Base-by-base conservation (phyloP, 257 asterid genomes). In the Jacaranda mimosifolia region DNA sequence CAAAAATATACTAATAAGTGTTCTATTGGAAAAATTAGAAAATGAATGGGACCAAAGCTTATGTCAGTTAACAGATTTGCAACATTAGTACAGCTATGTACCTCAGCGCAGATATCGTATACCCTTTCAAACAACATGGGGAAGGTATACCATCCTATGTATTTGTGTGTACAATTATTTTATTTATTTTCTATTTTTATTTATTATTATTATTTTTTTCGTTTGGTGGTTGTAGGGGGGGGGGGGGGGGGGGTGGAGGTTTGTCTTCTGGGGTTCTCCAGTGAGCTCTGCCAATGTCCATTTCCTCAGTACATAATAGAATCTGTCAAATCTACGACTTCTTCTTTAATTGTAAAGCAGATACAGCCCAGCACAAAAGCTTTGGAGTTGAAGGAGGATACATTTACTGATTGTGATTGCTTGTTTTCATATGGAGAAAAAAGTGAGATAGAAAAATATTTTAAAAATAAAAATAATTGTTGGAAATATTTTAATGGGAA, bases 101-200 rank as follows among this genome's bases (percentile, higher is more conserved):
- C 56, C 11, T 43, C 9, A 67, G 1, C 58, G 26, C 5, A n/a
- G 12, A 35, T 35, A 73, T 57, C 14, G 45, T 70, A 10, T 76
- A 74, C 76, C 45, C 21, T 40, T 80, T 79, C 78, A 78, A 82
- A 73, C 10, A 68, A 63, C 26, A 68, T 40, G 35, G n/a, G 19
- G n/a, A 4, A 59, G 32, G 19, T 73, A 35, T 57, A 26, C 32
- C 32, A 26, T 26, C 1, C 32, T 26, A 26, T 26, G 2, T 26
- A 26, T 26, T 26, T 26, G 32, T 26, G 32, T 26, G 2, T 26
- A 26, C 32, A 26, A 0, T 26, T 26, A 26, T 26, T 26, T 26
- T 26, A 26, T 26, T 26, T 26, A 74, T 39, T 14, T 19, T n/a
- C 6, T 57, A 5, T 58, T 32, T 6, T 56, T 32, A 48, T 64